Evolutionary conservation across 208 protist genomes (phyloP), one percentile per base, ranked within the genome.

Genomic region (Leishmania aethiopica): DNA sequence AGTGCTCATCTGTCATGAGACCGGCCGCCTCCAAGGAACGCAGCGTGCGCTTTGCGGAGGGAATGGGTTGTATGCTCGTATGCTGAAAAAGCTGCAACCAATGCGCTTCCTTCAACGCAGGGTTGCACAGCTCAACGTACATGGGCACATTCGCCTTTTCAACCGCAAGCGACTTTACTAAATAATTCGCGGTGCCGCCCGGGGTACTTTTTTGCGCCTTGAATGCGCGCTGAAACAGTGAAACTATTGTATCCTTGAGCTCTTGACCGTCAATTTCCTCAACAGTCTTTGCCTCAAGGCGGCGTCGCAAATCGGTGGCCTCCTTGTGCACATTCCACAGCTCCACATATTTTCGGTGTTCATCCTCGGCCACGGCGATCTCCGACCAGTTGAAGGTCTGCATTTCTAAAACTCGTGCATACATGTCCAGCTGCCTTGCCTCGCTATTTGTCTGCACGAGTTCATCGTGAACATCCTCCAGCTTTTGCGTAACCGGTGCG

Each of bases 21-120:
- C 88, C 90, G 1, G 84, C 57, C 1, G 67, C 64, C 40, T 88
- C 77, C 22, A 97, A 76, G 37, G 81, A 69, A 8, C 85, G 81
- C 45, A 97, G 88, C 2, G 94, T 96, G 17, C 90, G 88, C 17
- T 69, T 77, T 17, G 79, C 32, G n/a, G 88, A 78, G 8, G 89
- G 88, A 51, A 93, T 60, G 25, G 77, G 83, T 6, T 82, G 42
- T 13, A 91, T 85, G 2, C 82, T 90, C 2, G 89, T 90, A 45
- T 89, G 78, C n/a, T 86, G 78, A 67, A 98, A 98, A 22, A 99
- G 90, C 75, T 93, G 59, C 10, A 82, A 66, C 93, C 93, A 97
- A 67, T 97, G 88, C 22, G 93, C 75, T 47, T 93, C 83, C 76
- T 96, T 94, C 45, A 99, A 92, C 10, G 99, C 96, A 25, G 92